Conservation (phyloP, 2,329 filamentous ascomycete genomes). For the Exophiala oligosperma region DNA sequence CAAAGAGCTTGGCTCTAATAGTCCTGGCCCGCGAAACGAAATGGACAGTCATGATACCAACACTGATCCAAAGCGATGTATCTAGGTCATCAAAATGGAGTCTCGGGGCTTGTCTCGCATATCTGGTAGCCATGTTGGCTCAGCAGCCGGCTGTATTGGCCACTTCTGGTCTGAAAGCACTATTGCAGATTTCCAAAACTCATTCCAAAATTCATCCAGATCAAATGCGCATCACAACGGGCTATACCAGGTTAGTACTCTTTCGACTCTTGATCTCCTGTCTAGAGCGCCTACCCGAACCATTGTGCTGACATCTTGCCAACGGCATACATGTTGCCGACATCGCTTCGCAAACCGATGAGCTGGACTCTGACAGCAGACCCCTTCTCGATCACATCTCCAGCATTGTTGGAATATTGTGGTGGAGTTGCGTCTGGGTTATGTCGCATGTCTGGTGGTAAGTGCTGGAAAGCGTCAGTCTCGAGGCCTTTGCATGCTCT, state of each 20-base stretch:
- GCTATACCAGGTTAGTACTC: not conserved
- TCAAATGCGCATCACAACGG: not conserved
- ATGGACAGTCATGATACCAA: too few relatives aligned
- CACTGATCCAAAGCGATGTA: too few relatives aligned
- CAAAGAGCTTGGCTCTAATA: too few relatives aligned
- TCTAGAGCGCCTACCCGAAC: constrained; percentile 42
- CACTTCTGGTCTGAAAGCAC: not conserved
- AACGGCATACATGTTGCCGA: constrained; percentile 94
- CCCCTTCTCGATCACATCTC: constrained; percentile 89
- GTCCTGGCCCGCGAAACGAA: too few relatives aligned
- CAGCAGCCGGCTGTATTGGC: not conserved
- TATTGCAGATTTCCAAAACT: not conserved
- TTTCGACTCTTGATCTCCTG: too few relatives aligned
- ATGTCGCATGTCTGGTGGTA: constrained; percentile 88
- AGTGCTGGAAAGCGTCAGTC: constrained; percentile 45
- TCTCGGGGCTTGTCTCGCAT: too few relatives aligned
- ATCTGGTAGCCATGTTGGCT: not conserved
- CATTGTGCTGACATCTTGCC: constrained; percentile 86
- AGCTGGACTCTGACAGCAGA: constrained; percentile 93
- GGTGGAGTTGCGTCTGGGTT: constrained; percentile 96
- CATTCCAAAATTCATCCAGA: not conserved
- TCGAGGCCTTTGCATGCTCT: constrained; percentile 10
- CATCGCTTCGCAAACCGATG: constrained; percentile 88
- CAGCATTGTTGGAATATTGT: constrained; percentile 88
- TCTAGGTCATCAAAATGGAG: too few relatives aligned